Evolutionary conservation across 768 basidiomycete genomes (phyloP).

Genomic region (Daedaleopsis nitida): DNA sequence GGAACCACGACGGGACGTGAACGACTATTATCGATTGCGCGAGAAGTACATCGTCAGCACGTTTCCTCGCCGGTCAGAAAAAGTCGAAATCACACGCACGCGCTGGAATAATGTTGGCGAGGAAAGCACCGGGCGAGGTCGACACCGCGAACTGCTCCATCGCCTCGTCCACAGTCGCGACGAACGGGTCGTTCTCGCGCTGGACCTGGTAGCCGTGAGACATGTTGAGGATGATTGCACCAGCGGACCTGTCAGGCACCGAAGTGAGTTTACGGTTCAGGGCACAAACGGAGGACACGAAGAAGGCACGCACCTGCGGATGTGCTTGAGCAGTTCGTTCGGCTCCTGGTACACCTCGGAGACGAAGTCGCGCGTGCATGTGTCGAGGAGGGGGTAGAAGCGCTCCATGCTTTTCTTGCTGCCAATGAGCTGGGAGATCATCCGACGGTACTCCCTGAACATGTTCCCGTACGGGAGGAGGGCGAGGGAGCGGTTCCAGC

Average conservation of each 20-base stretch:
- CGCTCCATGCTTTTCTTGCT: conserved; percentile 26
- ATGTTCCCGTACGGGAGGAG: conserved; percentile 28
- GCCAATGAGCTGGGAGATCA: conserved; percentile 26
- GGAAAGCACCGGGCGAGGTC: conserved; percentile 32
- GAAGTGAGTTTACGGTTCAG: too few species aligned
- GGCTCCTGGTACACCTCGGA: conserved; percentile 31
- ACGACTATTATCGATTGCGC: conserved; percentile 25
- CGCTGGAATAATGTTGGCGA: conserved; percentile 34
- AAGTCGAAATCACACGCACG: conserved; percentile 15
- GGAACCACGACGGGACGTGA: conserved; percentile 43
- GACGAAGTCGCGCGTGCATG: conserved; percentile 34
- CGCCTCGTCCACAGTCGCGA: conserved; percentile 37
- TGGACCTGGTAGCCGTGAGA: conserved; percentile 31
- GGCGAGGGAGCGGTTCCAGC: conserved; percentile 27
- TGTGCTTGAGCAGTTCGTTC: conserved; percentile 24
- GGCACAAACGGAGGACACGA: background rate
- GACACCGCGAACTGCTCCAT: conserved; percentile 26
- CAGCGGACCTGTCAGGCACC: conserved; percentile 23
- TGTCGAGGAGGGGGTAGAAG: conserved; percentile 32
- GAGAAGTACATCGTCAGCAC: background rate
- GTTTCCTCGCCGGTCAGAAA: background rate
- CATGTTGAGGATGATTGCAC: conserved; percentile 32
- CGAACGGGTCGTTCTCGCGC: conserved; percentile 38
- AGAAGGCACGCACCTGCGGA: conserved; percentile 29
- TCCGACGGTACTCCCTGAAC: conserved; percentile 29